phyloP scores from a whole-genome alignment of 2,329 filamentous ascomycete species.

The Phyllosticta paracitricarpa region DNA sequence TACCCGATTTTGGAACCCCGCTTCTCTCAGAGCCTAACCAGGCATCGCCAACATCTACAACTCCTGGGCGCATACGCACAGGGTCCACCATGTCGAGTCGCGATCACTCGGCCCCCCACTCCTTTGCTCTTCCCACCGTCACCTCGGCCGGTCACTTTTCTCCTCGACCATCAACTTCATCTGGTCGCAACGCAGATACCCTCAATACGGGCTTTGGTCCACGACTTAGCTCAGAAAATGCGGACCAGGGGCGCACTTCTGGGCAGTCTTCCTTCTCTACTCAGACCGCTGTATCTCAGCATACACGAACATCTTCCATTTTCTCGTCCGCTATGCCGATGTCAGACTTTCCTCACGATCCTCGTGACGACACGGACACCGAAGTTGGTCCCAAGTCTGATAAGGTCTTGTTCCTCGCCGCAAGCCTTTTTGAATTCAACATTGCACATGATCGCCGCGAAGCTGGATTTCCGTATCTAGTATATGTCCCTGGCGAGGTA shows the following conservation, averaged over 20 bases:
- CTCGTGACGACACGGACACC: slow-evolving; percentile 16
- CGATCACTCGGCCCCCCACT: slow-evolving; percentile 42
- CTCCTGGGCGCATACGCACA: slow-evolving; percentile 41
- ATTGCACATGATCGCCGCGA: slow-evolving; percentile 87
- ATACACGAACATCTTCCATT: slow-evolving; percentile 56
- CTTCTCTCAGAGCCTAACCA: slow-evolving; percentile 33
- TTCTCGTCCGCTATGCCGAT: slow-evolving; percentile 84
- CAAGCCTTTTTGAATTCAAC: slow-evolving; percentile 93
- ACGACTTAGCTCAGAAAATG: slow-evolving; percentile 17
- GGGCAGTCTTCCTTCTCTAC: slow-evolving; percentile 18
- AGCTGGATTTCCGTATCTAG: slow-evolving; percentile 90
- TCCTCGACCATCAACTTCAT: slow-evolving; percentile 24
- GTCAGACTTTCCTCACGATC: slow-evolving; percentile 42
- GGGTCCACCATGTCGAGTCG: slow-evolving; percentile 45
- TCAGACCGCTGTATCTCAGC: background rate
- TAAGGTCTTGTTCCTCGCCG: slow-evolving; percentile 79
- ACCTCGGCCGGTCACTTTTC: slow-evolving; percentile 23
- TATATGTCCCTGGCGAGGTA: slow-evolving; percentile 87
- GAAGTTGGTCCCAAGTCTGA: slow-evolving; percentile 46
- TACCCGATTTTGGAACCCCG: slow-evolving; percentile 39
- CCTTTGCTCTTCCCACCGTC: slow-evolving; percentile 8
- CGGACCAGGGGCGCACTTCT: slow-evolving; percentile 29
- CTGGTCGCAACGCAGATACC: slow-evolving; percentile 4
- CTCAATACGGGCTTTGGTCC: background rate
- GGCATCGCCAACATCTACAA: slow-evolving; percentile 10